These are phyloP conservation scores for Leccinellum luteum DNA, from an alignment of 768 basidiomycete species.

Conservation along the genomic window DNA sequence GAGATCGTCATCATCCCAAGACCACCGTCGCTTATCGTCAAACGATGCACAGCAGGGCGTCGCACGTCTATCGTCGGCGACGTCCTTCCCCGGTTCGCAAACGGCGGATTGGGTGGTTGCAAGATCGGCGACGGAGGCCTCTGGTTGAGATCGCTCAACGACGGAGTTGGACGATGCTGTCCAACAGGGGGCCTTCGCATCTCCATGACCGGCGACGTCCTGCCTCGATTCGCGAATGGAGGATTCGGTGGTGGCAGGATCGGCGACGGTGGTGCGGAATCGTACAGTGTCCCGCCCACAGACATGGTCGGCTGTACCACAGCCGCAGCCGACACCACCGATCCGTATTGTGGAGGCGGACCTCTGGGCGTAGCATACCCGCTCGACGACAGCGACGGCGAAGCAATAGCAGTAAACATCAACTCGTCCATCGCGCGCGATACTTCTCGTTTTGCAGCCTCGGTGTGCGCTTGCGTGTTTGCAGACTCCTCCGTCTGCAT, in stretches of 20 bases:
- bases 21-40: slow-evolving; percentile 3
- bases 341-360: slow-evolving; percentile 10
- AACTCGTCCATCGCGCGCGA: slow-evolving; percentile 62
- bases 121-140: too few species aligned
- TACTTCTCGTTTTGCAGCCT: slow-evolving; percentile 68
- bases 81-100: slow-evolving; percentile 30
- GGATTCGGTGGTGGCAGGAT: slow-evolving; percentile 36
- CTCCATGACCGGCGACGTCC: slow-evolving; percentile 10
- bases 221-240: slow-evolving; percentile 38
- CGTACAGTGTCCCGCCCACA: slow-evolving; percentile 11
- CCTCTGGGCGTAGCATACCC: slow-evolving; percentile 18
- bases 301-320: neutral
- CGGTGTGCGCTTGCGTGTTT: slow-evolving; percentile 56
- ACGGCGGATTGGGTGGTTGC: slow-evolving; percentile 36
- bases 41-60: neutral
- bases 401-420: slow-evolving; percentile 35
- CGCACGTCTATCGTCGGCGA: slow-evolving; percentile 10
- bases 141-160: too few species aligned
- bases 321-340: neutral
- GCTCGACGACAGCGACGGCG: slow-evolving; percentile 7
- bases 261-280: slow-evolving; percentile 25
- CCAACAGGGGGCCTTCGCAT: neutral
- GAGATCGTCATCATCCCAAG: slow-evolving; percentile 8
- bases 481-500: slow-evolving; percentile 26
- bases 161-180: neutral